Percentiles rank a stretch among this genome's conserved stretches.
phyloP scores from a whole-genome alignment of 306 rosid species.

The Cicer bijugum region DNA sequence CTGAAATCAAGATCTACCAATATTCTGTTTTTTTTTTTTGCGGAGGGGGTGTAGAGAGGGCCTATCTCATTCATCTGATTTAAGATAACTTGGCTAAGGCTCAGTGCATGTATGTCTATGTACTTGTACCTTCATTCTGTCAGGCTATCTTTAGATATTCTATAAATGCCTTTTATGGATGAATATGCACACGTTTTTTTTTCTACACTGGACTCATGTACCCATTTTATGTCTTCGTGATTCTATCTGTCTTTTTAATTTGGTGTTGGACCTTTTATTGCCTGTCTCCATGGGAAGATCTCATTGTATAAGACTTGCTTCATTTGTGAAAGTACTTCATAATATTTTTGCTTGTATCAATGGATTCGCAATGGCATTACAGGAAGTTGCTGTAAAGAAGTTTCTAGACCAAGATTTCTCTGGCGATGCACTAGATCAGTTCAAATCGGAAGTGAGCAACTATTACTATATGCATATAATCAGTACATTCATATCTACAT shows the following conservation, averaged over 20 bases:
- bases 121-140: constrained; percentile 11
- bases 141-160: constrained; percentile 18
- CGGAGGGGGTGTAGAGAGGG: background rate
- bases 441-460: constrained; percentile 87
- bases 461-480: constrained; percentile 23
- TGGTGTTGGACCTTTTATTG: constrained; percentile 35
- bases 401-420: constrained; percentile 95
- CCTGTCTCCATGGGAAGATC: constrained; percentile 31
- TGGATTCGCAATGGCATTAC: constrained; percentile 45
- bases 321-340: constrained; percentile 22
- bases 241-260: constrained; percentile 18
- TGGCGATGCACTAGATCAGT: constrained; percentile 91
- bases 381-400: constrained; percentile 99
- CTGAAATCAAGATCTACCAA: constrained; percentile 34
- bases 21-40: constrained; percentile 15
- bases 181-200: constrained; percentile 6
- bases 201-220: constrained; percentile 5
- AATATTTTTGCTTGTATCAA: constrained; percentile 39
- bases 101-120: constrained; percentile 21
- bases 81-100: constrained; percentile 31
- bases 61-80: constrained; percentile 30
- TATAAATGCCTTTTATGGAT: constrained; percentile 21
- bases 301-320: constrained; percentile 29
- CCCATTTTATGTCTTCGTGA: constrained; percentile 21
- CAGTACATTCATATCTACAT: constrained; percentile 23